Conservation (phyloP, 1,139 yeast species). For the Sugiyamaella pinicola region DNA sequence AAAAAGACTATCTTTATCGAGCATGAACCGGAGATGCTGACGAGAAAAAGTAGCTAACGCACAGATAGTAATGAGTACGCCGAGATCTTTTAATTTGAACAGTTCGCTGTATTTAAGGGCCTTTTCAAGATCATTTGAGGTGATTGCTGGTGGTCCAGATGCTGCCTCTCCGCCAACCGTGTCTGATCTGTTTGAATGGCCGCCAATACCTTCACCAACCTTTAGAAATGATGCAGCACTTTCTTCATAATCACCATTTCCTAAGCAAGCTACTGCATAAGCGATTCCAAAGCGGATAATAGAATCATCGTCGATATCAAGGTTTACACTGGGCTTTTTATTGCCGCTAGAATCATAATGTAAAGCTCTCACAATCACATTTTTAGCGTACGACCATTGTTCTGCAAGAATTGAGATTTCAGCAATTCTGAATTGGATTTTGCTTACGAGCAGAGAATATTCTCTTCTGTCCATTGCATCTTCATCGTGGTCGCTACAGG, state of each 20-base stretch:
- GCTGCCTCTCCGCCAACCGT: not conserved
- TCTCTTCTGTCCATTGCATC: conserved; percentile 1
- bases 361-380: conserved; percentile 7
- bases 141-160: not conserved
- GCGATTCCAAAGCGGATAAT: conserved; percentile 6
- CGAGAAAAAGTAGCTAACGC: conserved; percentile 34
- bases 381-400: conserved; percentile 21
- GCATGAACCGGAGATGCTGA: conserved; percentile 31
- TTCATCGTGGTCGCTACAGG: conserved; percentile 3
- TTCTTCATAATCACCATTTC: conserved; percentile 19
- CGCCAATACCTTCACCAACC: conserved; percentile 5
- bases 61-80: conserved; percentile 31
- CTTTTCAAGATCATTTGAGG: not conserved
- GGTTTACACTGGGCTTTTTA: not conserved
- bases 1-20: conserved; percentile 57
- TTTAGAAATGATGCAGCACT: conserved; percentile 19
- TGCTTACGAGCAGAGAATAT: not conserved
- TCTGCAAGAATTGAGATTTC: conserved; percentile 11
- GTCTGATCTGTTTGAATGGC: not conserved
- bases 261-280: conserved; percentile 21
- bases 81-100: conserved; percentile 25
- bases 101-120: conserved; percentile 3
- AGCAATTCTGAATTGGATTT: conserved; percentile 7
- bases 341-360: conserved; percentile 5
- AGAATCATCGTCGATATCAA: not conserved